Percentiles rank a stretch among this genome's conserved stretches.
Evolutionary conservation across 1,284 basidiomycete species (phyloP).

Genomic region (Sparassis latifolia): DNA sequence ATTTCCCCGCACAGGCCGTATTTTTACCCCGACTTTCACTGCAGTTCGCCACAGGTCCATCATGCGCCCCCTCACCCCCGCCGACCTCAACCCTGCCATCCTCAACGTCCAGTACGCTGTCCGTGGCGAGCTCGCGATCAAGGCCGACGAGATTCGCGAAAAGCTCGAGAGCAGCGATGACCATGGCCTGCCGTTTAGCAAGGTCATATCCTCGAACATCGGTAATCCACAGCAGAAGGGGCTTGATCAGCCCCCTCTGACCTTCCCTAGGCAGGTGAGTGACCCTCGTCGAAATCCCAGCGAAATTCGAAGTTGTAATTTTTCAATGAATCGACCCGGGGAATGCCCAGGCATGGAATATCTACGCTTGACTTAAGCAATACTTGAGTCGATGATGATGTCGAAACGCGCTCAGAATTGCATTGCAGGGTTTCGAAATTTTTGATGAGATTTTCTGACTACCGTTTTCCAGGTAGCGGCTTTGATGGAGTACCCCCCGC

Average conservation of each 20-base stretch:
- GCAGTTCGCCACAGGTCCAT: too few species aligned
- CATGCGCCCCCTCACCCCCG: conserved; percentile 55
- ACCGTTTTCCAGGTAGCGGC: conserved; percentile 63
- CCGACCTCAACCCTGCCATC: conserved; percentile 78
- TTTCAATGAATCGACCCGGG: too few species aligned
- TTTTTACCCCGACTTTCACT: too few species aligned
- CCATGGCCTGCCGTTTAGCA: conserved; percentile 73
- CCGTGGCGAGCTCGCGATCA: conserved; percentile 93
- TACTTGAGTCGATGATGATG: too few species aligned
- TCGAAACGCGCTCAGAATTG: too few species aligned
- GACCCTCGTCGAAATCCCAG: neutral
- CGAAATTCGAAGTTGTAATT: too few species aligned
- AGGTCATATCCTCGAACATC: conserved; percentile 93
- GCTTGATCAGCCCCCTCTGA: conserved; percentile 89
- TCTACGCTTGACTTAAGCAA: too few species aligned
- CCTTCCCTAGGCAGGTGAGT: conserved; percentile 86
- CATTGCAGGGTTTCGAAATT: too few species aligned
- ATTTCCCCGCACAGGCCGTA: too few species aligned
- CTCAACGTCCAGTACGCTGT: conserved; percentile 94
- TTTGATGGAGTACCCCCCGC: conserved; percentile 86
- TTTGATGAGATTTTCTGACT: too few species aligned
- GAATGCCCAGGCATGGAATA: too few species aligned
- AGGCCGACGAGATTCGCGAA: conserved; percentile 80
- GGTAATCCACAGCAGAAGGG: conserved; percentile 97
- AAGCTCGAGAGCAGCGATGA: conserved; percentile 49